These are phyloP conservation scores for Phytophthora boehmeriae DNA, from an alignment of 352 stramenopile genomes.

Conservation along the genomic window DNA sequence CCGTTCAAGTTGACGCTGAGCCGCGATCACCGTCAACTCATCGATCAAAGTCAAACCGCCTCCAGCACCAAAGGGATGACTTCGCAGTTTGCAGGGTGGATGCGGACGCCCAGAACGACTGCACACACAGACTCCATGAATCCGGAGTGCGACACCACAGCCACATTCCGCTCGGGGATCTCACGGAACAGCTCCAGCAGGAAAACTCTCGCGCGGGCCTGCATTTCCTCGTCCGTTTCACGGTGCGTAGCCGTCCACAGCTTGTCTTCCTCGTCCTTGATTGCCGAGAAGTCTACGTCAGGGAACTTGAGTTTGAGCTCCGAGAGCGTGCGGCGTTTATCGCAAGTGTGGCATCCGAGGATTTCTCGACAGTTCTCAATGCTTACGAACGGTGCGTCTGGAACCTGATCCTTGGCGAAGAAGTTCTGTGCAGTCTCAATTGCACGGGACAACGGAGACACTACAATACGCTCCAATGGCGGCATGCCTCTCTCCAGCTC, in stretches of 20 bases:
- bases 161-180: slow-evolving; percentile 53
- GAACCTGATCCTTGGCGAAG: slow-evolving; percentile 42
- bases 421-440: slow-evolving; percentile 76
- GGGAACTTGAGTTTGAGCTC: slow-evolving; percentile 53
- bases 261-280: slow-evolving; percentile 49
- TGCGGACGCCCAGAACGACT: slow-evolving; percentile 37
- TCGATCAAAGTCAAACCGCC: background rate
- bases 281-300: slow-evolving; percentile 53
- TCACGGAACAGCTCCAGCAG: slow-evolving; percentile 48
- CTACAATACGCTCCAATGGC: slow-evolving; percentile 60
- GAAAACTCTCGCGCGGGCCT: slow-evolving; percentile 44
- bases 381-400: slow-evolving; percentile 35
- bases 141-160: slow-evolving; percentile 59
- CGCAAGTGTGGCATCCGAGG: slow-evolving; percentile 64
- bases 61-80: slow-evolving; percentile 44
- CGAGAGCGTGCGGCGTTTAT: slow-evolving; percentile 49
- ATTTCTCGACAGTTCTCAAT: slow-evolving; percentile 66
- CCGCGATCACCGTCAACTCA: too few relatives aligned
- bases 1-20: too few relatives aligned
- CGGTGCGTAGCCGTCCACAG: slow-evolving; percentile 54
- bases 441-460: slow-evolving; percentile 69
- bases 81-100: slow-evolving; percentile 46
- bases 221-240: slow-evolving; percentile 59
- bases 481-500: slow-evolving; percentile 66
- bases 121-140: slow-evolving; percentile 64